Evolutionary conservation across 768 basidiomycete genomes (phyloP).

Genomic region (Pleurotus cornucopiae): DNA sequence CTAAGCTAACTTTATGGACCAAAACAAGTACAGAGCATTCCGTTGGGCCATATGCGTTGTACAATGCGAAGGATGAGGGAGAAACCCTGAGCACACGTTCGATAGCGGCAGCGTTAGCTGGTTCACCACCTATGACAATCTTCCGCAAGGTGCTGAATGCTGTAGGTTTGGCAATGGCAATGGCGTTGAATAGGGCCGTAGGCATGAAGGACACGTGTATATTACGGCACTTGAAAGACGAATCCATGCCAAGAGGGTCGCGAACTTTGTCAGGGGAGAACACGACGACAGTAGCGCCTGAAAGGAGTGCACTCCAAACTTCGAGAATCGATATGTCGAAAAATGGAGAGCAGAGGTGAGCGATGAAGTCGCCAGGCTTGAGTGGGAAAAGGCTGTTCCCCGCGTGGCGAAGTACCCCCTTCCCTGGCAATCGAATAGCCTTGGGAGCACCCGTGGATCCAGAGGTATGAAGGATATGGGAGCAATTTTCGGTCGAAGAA

Average conservation of each 20-base stretch:
- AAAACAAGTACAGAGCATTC: conserved; percentile 1
- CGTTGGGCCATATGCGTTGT: conserved; percentile 8
- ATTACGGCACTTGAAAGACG: neutral
- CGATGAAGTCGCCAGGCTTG: neutral
- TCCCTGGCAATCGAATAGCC: neutral
- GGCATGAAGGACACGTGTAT: neutral
- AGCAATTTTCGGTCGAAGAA: neutral
- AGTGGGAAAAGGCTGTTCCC: neutral
- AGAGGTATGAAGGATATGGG: conserved; percentile 7
- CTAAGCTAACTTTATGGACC: neutral
- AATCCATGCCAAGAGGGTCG: neutral
- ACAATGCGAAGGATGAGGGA: neutral
- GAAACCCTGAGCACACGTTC: neutral
- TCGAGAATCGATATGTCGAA: conserved; percentile 2
- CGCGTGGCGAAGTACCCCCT: neutral
- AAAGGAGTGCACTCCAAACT: conserved; percentile 2
- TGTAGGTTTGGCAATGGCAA: neutral
- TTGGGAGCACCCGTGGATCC: conserved; percentile 7
- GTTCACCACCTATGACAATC: conserved; percentile 3
- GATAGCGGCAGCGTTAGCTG: neutral
- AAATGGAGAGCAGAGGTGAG: neutral
- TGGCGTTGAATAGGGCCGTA: neutral
- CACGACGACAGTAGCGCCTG: conserved; percentile 2
- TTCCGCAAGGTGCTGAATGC: neutral
- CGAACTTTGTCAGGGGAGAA: neutral